These are phyloP conservation scores for Micractinium sp. DNA, from an alignment of 139 green algal species.

Conservation along the genomic window DNA sequence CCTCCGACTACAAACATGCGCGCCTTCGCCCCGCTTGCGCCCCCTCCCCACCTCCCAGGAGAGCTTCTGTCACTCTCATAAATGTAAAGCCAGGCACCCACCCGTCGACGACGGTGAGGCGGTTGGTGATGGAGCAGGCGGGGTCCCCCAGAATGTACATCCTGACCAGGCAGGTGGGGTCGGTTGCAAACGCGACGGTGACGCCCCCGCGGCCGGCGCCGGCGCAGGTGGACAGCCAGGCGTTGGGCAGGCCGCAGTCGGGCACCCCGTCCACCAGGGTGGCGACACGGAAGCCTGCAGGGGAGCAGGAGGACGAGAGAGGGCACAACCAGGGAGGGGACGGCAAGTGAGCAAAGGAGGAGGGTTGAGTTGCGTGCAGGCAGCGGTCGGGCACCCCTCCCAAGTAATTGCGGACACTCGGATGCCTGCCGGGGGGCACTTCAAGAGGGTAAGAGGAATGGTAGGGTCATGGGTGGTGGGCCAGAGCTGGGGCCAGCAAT, in stretches of 20 bases:
- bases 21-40: background rate
- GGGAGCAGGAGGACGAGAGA: background rate
- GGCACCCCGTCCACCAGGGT: background rate
- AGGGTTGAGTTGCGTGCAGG: too few relatives aligned
- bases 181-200: background rate
- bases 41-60: too few relatives aligned
- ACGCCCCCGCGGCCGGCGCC: background rate
- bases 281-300: background rate
- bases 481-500: too few relatives aligned
- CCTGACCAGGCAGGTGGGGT: background rate
- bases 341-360: too few relatives aligned
- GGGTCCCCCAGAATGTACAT: background rate
- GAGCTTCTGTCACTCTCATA: too few relatives aligned
- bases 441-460: too few relatives aligned
- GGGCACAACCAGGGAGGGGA: too few relatives aligned
- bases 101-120: background rate
- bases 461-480: too few relatives aligned
- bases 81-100: background rate
- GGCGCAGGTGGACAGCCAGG: background rate
- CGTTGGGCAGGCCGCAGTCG: background rate
- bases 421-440: too few relatives aligned
- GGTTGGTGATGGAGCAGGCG: background rate
- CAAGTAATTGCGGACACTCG: too few relatives aligned
- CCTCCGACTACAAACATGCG: background rate
- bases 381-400: too few relatives aligned